Conservation (phyloP, 192 early-diverging fungal species). For the Jimgerdemannia flammicorona region DNA sequence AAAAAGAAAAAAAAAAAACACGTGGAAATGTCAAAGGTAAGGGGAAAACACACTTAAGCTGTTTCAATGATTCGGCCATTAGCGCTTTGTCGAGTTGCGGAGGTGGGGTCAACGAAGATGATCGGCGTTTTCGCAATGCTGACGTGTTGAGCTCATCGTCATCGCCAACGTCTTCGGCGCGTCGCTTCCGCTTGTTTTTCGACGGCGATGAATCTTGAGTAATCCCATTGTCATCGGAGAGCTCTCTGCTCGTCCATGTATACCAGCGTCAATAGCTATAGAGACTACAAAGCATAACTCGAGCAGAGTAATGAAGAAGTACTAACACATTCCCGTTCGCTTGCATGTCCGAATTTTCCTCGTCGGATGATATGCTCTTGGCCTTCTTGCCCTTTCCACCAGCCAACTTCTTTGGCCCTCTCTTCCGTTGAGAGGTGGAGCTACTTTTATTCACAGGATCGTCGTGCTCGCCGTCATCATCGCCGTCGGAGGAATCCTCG, state of each 20-base stretch:
- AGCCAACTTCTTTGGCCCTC: not conserved
- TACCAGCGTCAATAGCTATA: not conserved
- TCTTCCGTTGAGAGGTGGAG: not conserved
- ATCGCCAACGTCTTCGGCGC: not conserved
- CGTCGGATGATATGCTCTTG: not conserved
- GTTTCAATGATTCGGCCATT: not conserved
- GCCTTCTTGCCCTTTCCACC: not conserved
- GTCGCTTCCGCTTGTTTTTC: not conserved
- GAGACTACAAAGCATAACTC: not conserved
- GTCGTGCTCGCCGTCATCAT: not conserved
- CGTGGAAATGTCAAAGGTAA: not conserved
- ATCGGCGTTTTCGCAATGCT: not conserved
- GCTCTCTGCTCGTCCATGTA: not conserved
- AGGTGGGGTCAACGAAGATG: conserved; percentile 1
- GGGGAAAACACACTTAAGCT: not conserved
- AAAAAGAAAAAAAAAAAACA: not conserved
- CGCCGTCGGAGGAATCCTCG: not conserved
- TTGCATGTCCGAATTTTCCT: not conserved
- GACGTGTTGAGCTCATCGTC: not conserved
- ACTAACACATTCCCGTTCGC: not conserved
- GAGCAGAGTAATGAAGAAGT: not conserved
- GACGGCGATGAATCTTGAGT: not conserved
- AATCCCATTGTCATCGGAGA: not conserved
- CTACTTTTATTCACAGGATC: not conserved
- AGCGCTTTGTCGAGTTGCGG: not conserved